Base-by-base conservation (phyloP, 139 green algal genomes). In the Mesostigma viride region DNA sequence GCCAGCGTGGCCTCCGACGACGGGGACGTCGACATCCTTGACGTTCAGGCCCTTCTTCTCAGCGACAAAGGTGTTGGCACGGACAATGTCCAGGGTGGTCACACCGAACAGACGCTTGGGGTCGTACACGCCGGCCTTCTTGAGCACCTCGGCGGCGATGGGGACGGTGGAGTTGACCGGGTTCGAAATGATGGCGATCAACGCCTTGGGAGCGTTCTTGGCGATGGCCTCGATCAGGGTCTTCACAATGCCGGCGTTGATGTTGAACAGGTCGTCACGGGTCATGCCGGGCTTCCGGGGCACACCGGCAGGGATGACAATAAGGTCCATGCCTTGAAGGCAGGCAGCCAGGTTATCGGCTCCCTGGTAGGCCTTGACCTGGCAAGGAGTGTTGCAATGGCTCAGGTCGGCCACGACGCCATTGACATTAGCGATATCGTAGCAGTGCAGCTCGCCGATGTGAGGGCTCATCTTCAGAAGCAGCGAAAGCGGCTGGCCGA, bases 81-180 rank as follows among this genome's bases (percentile, higher is more conserved):
- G 71, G 31, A 84, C 75, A 36, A 82, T 58, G 68, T 84, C 78
- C 3, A 84, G 51, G 2, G 78, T 84, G 32, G 78, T 84, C 24
- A 84, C 74, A 32, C 77, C 77, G 35, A 80, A 76, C 11, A 83
- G 57, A 45, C 66, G 69, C 44, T 70, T 76, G 5, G 69, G 58
- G 46, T 83, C 77, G 63, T 73, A 85, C 65, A 70, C 75, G 27
- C 80, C 81, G 14, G 66, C 75, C 70, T 67, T 70, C 60, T 87
- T 88, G 70, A 90, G 81, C 1, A 90, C 81, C 78, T 98, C 91
- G 3, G 90, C 90, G 1, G 91, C 94, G 64, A 99, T 98, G 56
- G 94, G 91, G 1, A 99, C 94, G 2, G 94, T 99, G 45, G 88
- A 95, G 86, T 99, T 99, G 40, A 99, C 94, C 0, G 94, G 94